Percentiles rank a stretch among this genome's conserved stretches.
phyloP scores from a whole-genome alignment of 495 filamentous ascomycete species.

The Penicillium subrubescens region DNA sequence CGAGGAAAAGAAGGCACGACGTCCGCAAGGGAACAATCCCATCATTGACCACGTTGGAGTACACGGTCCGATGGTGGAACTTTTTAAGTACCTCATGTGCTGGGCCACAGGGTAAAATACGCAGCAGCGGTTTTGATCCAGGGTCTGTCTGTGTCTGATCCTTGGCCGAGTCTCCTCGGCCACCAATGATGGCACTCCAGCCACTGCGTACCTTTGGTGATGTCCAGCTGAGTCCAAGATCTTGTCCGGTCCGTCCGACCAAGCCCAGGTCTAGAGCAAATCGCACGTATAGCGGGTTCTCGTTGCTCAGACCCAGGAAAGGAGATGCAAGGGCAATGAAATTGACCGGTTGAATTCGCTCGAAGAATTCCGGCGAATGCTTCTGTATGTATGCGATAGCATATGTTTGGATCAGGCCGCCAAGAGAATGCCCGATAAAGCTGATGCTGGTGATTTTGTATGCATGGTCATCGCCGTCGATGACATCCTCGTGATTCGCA shows the following conservation, averaged over 20 bases:
- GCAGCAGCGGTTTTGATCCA: constrained; percentile 82
- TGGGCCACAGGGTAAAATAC: constrained; percentile 90
- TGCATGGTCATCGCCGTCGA: constrained; percentile 49
- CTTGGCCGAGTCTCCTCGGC: constrained; percentile 67
- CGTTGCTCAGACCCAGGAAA: constrained; percentile 91
- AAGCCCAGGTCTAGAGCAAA: constrained; percentile 96
- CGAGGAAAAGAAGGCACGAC: constrained; percentile 93
- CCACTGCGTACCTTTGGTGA: constrained; percentile 82
- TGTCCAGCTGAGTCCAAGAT: constrained; percentile 92
- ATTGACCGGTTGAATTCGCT: constrained; percentile 83
- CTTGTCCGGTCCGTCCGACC: constrained; percentile 91
- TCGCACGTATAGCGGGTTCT: constrained; percentile 95
- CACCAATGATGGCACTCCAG: constrained; percentile 84
- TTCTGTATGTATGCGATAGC: constrained; percentile 98
- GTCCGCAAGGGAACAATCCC: constrained; percentile 94
- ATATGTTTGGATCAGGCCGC: constrained; percentile 90
- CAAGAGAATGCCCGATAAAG: constrained; percentile 91
- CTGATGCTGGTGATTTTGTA: constrained; percentile 95
- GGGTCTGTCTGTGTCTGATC: constrained; percentile 68
- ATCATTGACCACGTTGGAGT: constrained; percentile 98
- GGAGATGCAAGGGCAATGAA: constrained; percentile 92
- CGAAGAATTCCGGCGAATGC: constrained; percentile 89
- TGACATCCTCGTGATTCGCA: constrained; percentile 14
- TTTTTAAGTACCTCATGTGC: constrained; percentile 83
- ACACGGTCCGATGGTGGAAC: constrained; percentile 89